A percentile compares a stretch with the other conserved stretches of the same genome.
Evolutionary conservation across 345 rosid genomes (phyloP).

Genomic region (Gossypioides kirkii): DNA sequence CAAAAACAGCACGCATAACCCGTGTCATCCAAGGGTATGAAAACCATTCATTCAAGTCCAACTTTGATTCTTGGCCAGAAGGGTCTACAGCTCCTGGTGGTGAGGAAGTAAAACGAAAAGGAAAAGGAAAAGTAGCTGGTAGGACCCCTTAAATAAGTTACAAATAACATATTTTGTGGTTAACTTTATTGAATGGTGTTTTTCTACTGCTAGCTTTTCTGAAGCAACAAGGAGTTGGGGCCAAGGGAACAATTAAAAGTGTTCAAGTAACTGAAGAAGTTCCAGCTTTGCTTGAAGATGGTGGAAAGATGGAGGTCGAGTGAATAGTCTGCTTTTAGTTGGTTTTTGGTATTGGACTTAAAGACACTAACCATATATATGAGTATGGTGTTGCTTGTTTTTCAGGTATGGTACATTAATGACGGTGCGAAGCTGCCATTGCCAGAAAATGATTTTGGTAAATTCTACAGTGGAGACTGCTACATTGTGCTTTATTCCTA

Average conservation of each 20-base stretch:
- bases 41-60: constrained; percentile 77
- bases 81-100: constrained; percentile 72
- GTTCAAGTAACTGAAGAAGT: constrained; percentile 77
- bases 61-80: constrained; percentile 93
- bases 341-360: constrained; percentile 4
- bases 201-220: constrained; percentile 56
- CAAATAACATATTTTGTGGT: constrained; percentile 8
- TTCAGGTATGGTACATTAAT: constrained; percentile 82
- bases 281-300: constrained; percentile 92
- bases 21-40: constrained; percentile 93
- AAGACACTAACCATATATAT: neutral
- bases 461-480: constrained; percentile 94
- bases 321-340: constrained; percentile 19
- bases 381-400: constrained; percentile 14
- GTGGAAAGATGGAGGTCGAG: constrained; percentile 92
- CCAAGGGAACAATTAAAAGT: constrained; percentile 71
- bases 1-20: constrained; percentile 69
- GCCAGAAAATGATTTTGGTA: constrained; percentile 76
- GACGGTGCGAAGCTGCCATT: constrained; percentile 69
- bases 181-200: constrained; percentile 22
- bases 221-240: constrained; percentile 93
- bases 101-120: constrained; percentile 97
- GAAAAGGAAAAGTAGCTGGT: constrained; percentile 99
- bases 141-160: constrained; percentile 17
- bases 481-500: constrained; percentile 81